Evolutionary conservation across 768 basidiomycete genomes (phyloP).

Genomic region (Termitomyces eurrhizus): DNA sequence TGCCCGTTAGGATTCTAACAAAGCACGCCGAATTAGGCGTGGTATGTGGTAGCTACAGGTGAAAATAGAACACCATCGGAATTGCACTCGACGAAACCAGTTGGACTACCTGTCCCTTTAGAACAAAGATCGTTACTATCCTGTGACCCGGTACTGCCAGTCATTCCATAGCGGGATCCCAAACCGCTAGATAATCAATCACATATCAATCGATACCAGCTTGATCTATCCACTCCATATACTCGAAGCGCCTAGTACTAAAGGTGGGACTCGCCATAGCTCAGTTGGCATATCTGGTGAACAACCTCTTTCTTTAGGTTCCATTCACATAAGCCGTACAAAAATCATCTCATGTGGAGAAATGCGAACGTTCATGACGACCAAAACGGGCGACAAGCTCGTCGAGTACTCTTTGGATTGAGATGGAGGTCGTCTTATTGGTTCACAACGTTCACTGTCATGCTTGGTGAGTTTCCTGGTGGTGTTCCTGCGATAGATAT

Average conservation of each 20-base stretch:
- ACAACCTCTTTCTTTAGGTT: background rate
- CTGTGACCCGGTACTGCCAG: no score
- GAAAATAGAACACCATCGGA: no score
- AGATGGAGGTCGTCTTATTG: slow-evolving; percentile 56
- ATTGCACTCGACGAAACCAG: no score
- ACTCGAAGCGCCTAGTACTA: background rate
- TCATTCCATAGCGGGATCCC: no score
- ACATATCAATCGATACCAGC: background rate
- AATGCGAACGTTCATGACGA: background rate
- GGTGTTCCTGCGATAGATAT: background rate
- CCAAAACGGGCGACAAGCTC: background rate
- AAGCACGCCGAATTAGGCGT: no score
- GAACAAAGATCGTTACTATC: no score
- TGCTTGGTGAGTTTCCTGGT: slow-evolving; percentile 35
- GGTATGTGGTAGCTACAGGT: no score
- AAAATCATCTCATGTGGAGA: background rate
- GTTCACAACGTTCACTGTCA: slow-evolving; percentile 52
- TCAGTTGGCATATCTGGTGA: background rate
- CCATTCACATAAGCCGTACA: background rate
- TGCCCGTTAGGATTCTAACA: no score
- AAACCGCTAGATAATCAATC: no score
- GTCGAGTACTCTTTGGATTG: slow-evolving; percentile 37
- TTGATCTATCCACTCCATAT: background rate
- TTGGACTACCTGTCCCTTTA: no score
- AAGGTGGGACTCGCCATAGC: background rate